These are phyloP conservation scores for Pseudopyricularia javanii DNA, from an alignment of 2,329 filamentous ascomycete species.

Conservation along the genomic window DNA sequence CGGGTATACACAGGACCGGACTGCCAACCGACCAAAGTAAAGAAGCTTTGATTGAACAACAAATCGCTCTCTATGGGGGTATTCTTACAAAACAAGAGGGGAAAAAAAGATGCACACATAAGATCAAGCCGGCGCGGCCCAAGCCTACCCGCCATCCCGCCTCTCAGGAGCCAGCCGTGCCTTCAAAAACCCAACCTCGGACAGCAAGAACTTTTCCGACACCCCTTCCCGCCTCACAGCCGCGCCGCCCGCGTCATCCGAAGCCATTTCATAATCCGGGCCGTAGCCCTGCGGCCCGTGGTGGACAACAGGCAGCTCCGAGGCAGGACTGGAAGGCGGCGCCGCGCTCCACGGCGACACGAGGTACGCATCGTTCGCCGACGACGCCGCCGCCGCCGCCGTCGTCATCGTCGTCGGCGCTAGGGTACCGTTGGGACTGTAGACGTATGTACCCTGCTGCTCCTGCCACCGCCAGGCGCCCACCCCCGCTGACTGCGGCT, in stretches of 20 bases:
- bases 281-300: slow-evolving; percentile 1
- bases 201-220: slow-evolving; percentile 1
- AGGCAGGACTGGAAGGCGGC: neutral
- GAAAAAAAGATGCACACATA: no score
- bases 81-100: no score
- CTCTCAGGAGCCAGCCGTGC: neutral
- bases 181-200: neutral
- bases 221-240: neutral
- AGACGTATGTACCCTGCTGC: neutral
- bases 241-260: neutral
- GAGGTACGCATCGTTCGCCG: neutral
- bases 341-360: slow-evolving; percentile 1
- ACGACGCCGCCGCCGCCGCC: neutral
- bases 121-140: no score
- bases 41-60: no score
- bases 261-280: slow-evolving; percentile 2
- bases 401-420: neutral
- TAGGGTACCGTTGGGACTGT: neutral
- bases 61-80: no score
- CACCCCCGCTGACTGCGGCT: neutral
- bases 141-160: neutral
- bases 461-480: neutral
- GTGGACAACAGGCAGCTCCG: slow-evolving; percentile 2
- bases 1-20: no score
- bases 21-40: no score